phyloP scores from a whole-genome alignment of 768 basidiomycete genomes.

The Termitomyces sp. region DNA sequence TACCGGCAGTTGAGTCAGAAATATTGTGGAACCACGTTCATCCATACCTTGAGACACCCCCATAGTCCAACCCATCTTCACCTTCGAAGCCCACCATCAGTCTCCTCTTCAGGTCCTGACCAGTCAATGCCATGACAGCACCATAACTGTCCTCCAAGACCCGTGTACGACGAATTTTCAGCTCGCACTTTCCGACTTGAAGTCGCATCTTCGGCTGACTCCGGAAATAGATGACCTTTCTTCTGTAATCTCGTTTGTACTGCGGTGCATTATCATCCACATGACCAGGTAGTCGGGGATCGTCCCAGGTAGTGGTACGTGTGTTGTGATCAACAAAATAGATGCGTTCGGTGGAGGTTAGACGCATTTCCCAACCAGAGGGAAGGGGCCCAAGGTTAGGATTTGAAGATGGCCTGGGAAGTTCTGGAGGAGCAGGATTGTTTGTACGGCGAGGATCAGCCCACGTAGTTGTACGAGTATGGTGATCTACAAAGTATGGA shows the following conservation, averaged over 20 bases:
- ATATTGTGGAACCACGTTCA: background rate
- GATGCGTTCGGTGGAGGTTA: constrained; percentile 79
- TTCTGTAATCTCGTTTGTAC: constrained; percentile 90
- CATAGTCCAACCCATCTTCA: constrained; percentile 79
- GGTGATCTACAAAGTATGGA: constrained; percentile 63
- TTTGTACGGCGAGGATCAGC: constrained; percentile 73
- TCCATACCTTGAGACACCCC: constrained; percentile 67
- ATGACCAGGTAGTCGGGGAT: constrained; percentile 80
- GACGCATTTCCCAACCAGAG: constrained; percentile 93
- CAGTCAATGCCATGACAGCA: constrained; percentile 77
- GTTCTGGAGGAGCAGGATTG: constrained; percentile 45
- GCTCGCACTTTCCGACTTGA: constrained; percentile 78
- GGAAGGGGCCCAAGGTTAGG: constrained; percentile 79
- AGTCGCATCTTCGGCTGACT: constrained; percentile 83
- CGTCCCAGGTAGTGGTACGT: constrained; percentile 90
- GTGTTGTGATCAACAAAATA: constrained; percentile 95
- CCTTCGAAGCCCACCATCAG: constrained; percentile 76
- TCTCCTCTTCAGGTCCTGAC: constrained; percentile 66
- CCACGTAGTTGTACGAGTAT: constrained; percentile 90
- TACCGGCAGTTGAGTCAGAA: constrained; percentile 24
- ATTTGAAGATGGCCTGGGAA: constrained; percentile 46
- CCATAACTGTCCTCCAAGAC: constrained; percentile 87
- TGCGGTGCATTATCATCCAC: constrained; percentile 90
- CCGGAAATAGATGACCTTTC: constrained; percentile 91
- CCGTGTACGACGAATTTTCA: constrained; percentile 76